Evolutionary conservation across 352 stramenopile genomes (phyloP), one percentile per base, ranked within the genome.

Genomic region (Phytophthora nicotianae): DNA sequence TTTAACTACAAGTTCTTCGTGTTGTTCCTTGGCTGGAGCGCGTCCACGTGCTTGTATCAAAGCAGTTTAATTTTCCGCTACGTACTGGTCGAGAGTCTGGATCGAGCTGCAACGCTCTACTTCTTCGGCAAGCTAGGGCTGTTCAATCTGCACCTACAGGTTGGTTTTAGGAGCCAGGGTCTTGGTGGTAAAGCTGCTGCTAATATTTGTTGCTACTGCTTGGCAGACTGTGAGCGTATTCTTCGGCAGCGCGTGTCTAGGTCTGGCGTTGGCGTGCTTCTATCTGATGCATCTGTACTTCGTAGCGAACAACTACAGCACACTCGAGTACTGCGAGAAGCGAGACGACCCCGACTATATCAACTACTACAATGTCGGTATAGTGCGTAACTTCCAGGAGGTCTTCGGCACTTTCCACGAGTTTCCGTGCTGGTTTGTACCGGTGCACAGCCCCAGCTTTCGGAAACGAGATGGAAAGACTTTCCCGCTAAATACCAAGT

Each of bases 1-100:
- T 84, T 88, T 68, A 96, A 96, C 72, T 96, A 96, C 81, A 96
- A 96, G 72, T 94, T 88, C 60, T 96, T 96, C 56, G 61, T 96
- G 45, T 77, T 86, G 47, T 96, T 96, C 61, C 75, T 96, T 24
- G 81, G 75, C 26, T 96, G 85, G 85, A 91, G 81, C 45, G 57
- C 84, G 0, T 49, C 66, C 2, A 80, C 83, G 16, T 93, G 87
- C 59, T 75, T 94, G 45, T 85, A 90, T 50, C 57, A 88, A 50
- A 85, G 81, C 53, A 77, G 58, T 32, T 53, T 96, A 26, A 41
- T 93, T 14, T 94, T 90, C 58, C 74, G 78, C 40, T 90, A 81
- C 53, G 52, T 88, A 10, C 55, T 93, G 16, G 55, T 68, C 8
- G 67, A 87, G 54, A 75, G 80, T 57, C 35, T 93, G 20, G 71